These are phyloP conservation scores for Exidia glandulosa DNA, from an alignment of 768 basidiomycete species.

Conservation along the genomic window DNA sequence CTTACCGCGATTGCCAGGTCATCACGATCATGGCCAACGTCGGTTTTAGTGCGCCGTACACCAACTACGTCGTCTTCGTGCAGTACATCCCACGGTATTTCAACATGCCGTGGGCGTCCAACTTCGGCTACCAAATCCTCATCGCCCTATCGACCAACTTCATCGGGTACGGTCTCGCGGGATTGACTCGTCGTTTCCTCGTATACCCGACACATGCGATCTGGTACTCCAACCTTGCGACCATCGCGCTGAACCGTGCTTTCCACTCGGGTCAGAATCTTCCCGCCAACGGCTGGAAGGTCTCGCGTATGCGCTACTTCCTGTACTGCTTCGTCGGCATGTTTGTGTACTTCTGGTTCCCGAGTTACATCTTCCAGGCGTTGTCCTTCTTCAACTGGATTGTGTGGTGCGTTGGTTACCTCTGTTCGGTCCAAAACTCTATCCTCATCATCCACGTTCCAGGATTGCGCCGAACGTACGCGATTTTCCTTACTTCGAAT, in stretches of 20 bases:
- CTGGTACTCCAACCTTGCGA: constrained; percentile 18
- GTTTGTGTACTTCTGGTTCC: constrained; percentile 21
- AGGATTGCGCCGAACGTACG: constrained; percentile 8
- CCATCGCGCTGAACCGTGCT: constrained; percentile 12
- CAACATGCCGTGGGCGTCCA: constrained; percentile 17
- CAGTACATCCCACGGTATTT: constrained; percentile 15
- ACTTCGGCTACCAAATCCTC: constrained; percentile 11
- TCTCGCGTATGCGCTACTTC: constrained; percentile 9
- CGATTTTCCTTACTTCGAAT: constrained; percentile 22
- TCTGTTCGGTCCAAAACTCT: constrained; percentile 21
- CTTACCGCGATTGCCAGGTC: constrained; percentile 2
- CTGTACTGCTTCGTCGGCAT: constrained; percentile 8
- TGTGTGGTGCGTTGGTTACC: constrained; percentile 18
- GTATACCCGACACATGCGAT: constrained; percentile 13
- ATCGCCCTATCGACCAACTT: constrained; percentile 9
- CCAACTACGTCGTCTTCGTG: constrained; percentile 13
- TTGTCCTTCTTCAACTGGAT: constrained; percentile 11
- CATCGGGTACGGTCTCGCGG: constrained; percentile 14
- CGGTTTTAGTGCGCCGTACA: constrained; percentile 15
- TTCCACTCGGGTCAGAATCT: constrained; percentile 15
- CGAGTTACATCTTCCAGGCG: constrained; percentile 14
- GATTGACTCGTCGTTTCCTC: constrained; percentile 12
- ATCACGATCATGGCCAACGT: constrained; percentile 23
- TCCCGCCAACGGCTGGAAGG: constrained; percentile 12
- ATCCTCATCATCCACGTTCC: constrained; percentile 15